Base-by-base conservation (phyloP, 2,329 filamentous ascomycete species). In the Venturiaceae sp. region DNA sequence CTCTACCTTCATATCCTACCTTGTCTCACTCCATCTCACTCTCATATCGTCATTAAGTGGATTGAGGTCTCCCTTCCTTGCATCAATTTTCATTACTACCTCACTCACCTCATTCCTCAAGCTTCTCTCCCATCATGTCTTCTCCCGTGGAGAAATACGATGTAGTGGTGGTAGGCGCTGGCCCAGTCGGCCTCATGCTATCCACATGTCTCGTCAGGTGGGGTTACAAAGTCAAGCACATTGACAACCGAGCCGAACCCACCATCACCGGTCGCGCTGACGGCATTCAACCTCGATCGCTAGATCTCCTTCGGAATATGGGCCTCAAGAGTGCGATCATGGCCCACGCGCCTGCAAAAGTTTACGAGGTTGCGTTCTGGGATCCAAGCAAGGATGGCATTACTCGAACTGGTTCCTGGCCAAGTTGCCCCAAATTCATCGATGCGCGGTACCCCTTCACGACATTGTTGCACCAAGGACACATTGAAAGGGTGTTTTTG, bases 161-260 rank as follows among this genome's bases (percentile, higher is more conserved):
- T 66, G 81, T 81, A 55, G 90, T 96, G 65, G 91, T 96, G 64
- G 81, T 96, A 58, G 92, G 92, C 63, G 92, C 92, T 58, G 92
- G 92, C 16, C 92, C 92, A 3, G 90, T 92, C 41, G 92, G 92
- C 58, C 82, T 96, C 60, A 85, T 95, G 74, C 81, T 96, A 26
- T 94, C 90, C 8, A 91, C 91, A 32, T 92, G 88, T 69, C 81
- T 96, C 62, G 88, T 90, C 61, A 81, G 91, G 76, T 96, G 91
- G 90, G 92, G 92, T 21, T 96, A 96, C 79, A 90, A 84, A 71
- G 90, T 96, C 72, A 95, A 92, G 78, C 90, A 96, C 74, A 90
- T 96, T 68, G 92, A 96, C 75, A 95, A 95, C 74, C 82, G 91
- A 60, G 79, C 90, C 2, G 88, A 92, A 67, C 91, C 91, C 16